Conservation (phyloP, 1,139 yeast genomes). For the Arxiozyma bovina region DNA sequence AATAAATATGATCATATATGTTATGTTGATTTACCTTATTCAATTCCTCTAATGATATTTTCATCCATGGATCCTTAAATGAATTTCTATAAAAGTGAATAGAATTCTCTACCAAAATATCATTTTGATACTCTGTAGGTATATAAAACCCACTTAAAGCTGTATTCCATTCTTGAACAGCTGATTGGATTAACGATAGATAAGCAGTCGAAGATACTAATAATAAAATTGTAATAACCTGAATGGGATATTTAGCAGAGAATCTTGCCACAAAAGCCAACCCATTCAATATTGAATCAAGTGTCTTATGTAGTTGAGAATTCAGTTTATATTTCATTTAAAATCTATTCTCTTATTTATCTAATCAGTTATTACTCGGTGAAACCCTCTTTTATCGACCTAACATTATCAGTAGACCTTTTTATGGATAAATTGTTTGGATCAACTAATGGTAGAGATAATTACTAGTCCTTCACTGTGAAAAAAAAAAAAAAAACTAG, state of each 20-base stretch:
- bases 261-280: conserved; percentile 46
- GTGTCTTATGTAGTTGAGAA: not conserved
- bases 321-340: not conserved
- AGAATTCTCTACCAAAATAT: conserved; percentile 21
- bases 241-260: conserved; percentile 83
- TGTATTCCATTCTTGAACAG: conserved; percentile 36
- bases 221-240: conserved; percentile 69
- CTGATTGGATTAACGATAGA: conserved; percentile 71
- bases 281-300: conserved; percentile 9
- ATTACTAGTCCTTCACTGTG: too few relatives aligned
- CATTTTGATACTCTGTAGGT: conserved; percentile 8
- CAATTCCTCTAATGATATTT: conserved; percentile 13
- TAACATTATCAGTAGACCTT: too few relatives aligned
- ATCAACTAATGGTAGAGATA: not conserved
- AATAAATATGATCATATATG: conserved; percentile 21
- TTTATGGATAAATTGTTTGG: too few relatives aligned
- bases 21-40: not conserved
- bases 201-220: conserved; percentile 75
- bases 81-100: conserved; percentile 22
- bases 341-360: too few relatives aligned
- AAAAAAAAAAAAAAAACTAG: too few relatives aligned
- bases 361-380: too few relatives aligned
- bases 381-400: not conserved
- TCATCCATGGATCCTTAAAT: conserved; percentile 16
- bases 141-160: conserved; percentile 11